Evolutionary conservation across 148 eudicot genomes (phyloP).

Genomic region (Cornus florida): DNA sequence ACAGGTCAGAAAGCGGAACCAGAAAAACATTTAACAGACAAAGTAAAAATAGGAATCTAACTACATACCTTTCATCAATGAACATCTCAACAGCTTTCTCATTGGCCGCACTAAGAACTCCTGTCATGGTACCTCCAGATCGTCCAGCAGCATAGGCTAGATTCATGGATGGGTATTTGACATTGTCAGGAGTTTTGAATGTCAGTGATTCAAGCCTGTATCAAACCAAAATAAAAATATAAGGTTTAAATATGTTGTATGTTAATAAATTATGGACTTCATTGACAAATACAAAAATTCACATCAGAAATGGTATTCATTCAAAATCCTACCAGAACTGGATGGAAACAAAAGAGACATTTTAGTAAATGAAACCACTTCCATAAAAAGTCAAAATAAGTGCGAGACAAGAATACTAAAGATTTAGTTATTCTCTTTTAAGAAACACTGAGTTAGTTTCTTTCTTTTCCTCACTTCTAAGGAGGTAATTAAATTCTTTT

Average conservation of each 20-base stretch:
- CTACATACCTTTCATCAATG: slow-evolving; percentile 76
- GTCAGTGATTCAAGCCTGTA: slow-evolving; percentile 86
- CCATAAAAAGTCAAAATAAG: neutral
- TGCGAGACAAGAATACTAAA: neutral
- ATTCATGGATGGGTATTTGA: slow-evolving; percentile 95
- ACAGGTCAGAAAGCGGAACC: neutral
- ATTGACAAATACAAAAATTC: neutral
- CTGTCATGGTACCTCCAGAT: slow-evolving; percentile 98
- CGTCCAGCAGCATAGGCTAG: slow-evolving; percentile 94
- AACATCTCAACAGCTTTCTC: slow-evolving; percentile 98
- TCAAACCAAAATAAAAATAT: neutral
- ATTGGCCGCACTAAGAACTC: slow-evolving; percentile 96
- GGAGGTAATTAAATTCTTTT: no score
- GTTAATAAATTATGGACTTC: neutral
- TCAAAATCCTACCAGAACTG: neutral
- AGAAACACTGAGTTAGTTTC: neutral
- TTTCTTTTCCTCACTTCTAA: neutral
- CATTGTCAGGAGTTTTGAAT: slow-evolving; percentile 88
- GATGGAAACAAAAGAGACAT: neutral
- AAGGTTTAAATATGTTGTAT: neutral
- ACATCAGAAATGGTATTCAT: neutral
- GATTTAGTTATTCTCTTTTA: neutral
- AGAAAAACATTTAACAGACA: neutral
- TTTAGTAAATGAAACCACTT: neutral
- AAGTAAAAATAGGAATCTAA: neutral